Conservation (phyloP, 1,139 yeast genomes). For the Taphrina sp. region DNA sequence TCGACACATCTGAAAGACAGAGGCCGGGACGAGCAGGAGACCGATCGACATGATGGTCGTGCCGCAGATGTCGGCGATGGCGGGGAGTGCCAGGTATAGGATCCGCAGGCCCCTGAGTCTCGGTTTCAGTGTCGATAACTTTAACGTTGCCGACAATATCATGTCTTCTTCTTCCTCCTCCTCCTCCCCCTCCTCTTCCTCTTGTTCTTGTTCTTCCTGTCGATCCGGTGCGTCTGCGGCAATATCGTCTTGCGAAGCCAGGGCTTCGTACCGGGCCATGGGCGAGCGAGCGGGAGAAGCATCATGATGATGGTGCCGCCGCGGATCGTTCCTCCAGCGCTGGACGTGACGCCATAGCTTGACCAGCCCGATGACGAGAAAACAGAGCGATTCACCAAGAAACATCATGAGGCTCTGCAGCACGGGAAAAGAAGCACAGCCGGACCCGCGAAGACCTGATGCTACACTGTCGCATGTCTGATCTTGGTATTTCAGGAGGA, state of each 20-base stretch:
- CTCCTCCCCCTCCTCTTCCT: background rate
- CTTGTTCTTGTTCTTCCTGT: background rate
- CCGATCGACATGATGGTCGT: slow-evolving; percentile 79
- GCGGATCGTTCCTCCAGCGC: background rate
- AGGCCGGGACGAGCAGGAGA: slow-evolving; percentile 71
- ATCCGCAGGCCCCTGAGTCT: slow-evolving; percentile 3
- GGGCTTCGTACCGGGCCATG: background rate
- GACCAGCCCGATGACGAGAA: slow-evolving; percentile 10
- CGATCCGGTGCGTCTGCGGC: too few species aligned
- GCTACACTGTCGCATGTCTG: slow-evolving; percentile 37
- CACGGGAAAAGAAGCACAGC: slow-evolving; percentile 44
- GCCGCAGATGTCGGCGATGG: slow-evolving; percentile 68
- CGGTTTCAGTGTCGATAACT: slow-evolving; percentile 3
- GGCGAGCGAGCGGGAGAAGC: background rate
- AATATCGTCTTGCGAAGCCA: slow-evolving; percentile 6
- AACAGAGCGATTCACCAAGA: slow-evolving; percentile 62
- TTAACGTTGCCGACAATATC: slow-evolving; percentile 35
- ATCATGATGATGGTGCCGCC: background rate
- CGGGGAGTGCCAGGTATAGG: slow-evolving; percentile 54
- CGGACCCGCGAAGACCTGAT: background rate
- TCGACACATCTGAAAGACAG: slow-evolving; percentile 79
- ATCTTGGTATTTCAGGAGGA: slow-evolving; percentile 74
- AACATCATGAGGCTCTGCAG: slow-evolving; percentile 81
- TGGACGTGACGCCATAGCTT: background rate
- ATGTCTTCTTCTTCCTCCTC: background rate